Evolutionary conservation across 495 filamentous ascomycete genomes (phyloP).

Genomic region (Aspergillus steynii): DNA sequence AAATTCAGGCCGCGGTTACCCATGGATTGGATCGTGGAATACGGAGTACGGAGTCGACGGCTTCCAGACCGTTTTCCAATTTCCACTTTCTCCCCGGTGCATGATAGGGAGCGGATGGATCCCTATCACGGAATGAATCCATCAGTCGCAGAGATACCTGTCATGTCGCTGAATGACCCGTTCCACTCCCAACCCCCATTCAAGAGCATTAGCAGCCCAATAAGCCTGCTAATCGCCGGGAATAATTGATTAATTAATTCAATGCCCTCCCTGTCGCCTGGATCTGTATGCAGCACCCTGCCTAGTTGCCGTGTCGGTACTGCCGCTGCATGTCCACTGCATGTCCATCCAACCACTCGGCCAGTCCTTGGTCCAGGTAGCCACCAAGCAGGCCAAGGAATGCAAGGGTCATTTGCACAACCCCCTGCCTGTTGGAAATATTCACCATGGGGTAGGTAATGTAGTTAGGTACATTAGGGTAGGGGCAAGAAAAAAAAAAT

Average conservation of each 20-base stretch:
- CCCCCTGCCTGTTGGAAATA: background rate
- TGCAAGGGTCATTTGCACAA: background rate
- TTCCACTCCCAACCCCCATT: no score
- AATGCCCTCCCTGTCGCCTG: no score
- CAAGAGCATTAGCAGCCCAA: no score
- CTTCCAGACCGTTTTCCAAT: background rate
- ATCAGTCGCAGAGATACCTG: background rate
- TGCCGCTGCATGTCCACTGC: no score
- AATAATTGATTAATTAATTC: no score
- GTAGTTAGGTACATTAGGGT: background rate
- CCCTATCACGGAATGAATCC: background rate
- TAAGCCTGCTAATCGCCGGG: no score
- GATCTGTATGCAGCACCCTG: background rate
- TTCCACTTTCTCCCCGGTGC: background rate
- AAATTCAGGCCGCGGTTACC: background rate
- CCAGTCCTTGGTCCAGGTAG: no score
- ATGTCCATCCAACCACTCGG: no score
- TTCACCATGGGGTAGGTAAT: background rate
- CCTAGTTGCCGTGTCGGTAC: background rate
- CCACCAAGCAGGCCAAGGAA: background rate
- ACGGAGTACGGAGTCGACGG: background rate
- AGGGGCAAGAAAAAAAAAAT: background rate
- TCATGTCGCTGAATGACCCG: background rate
- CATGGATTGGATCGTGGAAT: background rate
- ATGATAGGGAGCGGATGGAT: background rate